Percentiles rank a stretch among this genome's conserved stretches.
These are phyloP conservation scores for Mortierella sp. DNA, from an alignment of 371 early-diverging fungal genomes.

Conservation along the genomic window DNA sequence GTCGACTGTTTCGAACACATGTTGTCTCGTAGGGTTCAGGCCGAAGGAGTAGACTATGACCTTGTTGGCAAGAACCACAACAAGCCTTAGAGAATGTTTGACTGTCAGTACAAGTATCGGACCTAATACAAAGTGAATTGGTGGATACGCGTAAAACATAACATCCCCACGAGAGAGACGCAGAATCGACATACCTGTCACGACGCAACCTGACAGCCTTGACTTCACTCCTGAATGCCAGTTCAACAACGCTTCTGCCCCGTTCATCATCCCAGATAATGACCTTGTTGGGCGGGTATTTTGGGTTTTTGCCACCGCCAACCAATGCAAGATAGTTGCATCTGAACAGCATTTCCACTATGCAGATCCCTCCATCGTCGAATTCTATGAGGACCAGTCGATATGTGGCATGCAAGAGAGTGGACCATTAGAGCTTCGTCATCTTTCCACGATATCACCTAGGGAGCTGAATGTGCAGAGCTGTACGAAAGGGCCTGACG, in stretches of 20 bases:
- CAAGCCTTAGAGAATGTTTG: constrained; percentile 63
- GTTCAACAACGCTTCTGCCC: constrained; percentile 75
- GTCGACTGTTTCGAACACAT: constrained; percentile 86
- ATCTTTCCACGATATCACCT: too few relatives aligned
- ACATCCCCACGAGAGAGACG: neutral
- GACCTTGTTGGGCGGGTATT: constrained; percentile 91
- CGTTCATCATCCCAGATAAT: constrained; percentile 89
- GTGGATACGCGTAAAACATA: neutral
- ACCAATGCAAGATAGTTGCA: constrained; percentile 95
- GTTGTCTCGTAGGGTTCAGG: constrained; percentile 74
- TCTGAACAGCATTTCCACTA: constrained; percentile 96
- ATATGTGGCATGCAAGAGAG: too few relatives aligned
- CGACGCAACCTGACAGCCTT: constrained; percentile 82
- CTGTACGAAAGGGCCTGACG: too few relatives aligned
- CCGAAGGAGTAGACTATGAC: constrained; percentile 88
- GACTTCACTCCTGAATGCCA: constrained; percentile 87
- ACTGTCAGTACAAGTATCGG: neutral
- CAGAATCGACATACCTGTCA: constrained; percentile 69
- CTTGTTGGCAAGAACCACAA: constrained; percentile 82
- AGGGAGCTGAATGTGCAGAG: too few relatives aligned
- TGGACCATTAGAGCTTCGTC: too few relatives aligned
- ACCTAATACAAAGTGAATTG: neutral
- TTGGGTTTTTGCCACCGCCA: constrained; percentile 92
- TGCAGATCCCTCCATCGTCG: constrained; percentile 88
- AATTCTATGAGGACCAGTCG: constrained; percentile 61